Evolutionary conservation across 2,329 filamentous ascomycete species (phyloP).

Genomic region (Gnomoniopsis smithogilvyi): DNA sequence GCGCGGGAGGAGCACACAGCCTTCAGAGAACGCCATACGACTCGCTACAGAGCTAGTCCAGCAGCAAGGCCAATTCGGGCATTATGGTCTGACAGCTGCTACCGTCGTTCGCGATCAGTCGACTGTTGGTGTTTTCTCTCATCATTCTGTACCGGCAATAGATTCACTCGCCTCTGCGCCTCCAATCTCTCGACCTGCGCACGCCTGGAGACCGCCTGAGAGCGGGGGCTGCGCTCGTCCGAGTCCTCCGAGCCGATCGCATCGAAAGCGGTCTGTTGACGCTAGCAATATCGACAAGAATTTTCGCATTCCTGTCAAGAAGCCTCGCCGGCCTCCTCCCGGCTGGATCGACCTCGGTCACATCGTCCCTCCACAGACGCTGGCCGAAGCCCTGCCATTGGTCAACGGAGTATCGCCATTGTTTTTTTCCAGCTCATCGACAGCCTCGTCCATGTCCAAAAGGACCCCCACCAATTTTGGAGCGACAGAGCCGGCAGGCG

Average conservation of each 20-base stretch:
- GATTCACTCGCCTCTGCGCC: slow-evolving; percentile 18
- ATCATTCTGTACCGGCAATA: slow-evolving; percentile 6
- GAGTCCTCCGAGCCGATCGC: background rate
- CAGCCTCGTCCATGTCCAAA: slow-evolving; percentile 25
- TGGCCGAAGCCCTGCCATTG: slow-evolving; percentile 9
- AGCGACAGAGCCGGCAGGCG: slow-evolving; percentile 38
- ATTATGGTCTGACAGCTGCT: slow-evolving; percentile 29
- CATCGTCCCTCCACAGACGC: slow-evolving; percentile 23
- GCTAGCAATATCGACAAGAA: slow-evolving; percentile 18
- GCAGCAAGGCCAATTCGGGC: slow-evolving; percentile 22
- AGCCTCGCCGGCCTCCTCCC: slow-evolving; percentile 44
- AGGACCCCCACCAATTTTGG: slow-evolving; percentile 36
- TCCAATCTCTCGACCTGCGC: slow-evolving; percentile 26
- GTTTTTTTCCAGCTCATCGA: slow-evolving; percentile 46
- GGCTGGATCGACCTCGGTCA: slow-evolving; percentile 39
- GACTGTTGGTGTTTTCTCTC: slow-evolving; percentile 16
- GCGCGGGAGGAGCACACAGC: background rate
- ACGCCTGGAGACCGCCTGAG: slow-evolving; percentile 15
- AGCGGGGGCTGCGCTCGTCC: slow-evolving; percentile 1
- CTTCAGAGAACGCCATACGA: slow-evolving; percentile 16
- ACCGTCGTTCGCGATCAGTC: slow-evolving; percentile 21
- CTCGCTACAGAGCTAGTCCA: slow-evolving; percentile 17
- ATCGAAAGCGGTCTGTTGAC: slow-evolving; percentile 28
- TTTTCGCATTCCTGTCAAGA: slow-evolving; percentile 34
- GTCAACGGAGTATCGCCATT: slow-evolving; percentile 39